Conservation (phyloP, 2,329 filamentous ascomycete species). For the Emmonsia crescens region DNA sequence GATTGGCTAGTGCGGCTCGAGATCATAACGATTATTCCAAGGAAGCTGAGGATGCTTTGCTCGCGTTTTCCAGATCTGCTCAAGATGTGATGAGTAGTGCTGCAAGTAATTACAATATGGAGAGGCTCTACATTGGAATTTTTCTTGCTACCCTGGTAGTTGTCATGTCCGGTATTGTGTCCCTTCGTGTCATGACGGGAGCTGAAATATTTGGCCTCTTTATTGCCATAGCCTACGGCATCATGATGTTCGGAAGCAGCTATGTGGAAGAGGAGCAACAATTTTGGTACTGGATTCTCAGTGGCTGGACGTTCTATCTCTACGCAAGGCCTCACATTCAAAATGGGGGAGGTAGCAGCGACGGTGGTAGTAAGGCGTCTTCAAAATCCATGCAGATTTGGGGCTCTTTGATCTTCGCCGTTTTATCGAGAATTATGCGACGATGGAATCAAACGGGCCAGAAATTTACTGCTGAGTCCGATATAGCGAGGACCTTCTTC, state of each 20-base stretch:
- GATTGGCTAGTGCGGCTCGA: constrained; percentile 13
- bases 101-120: constrained; percentile 81
- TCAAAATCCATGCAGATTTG: background rate
- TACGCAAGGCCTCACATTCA: constrained; percentile 27
- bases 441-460: constrained; percentile 97
- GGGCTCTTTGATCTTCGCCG: constrained; percentile 40
- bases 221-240: constrained; percentile 54
- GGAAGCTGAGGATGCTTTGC: constrained; percentile 19
- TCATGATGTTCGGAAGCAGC: constrained; percentile 96
- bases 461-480: constrained; percentile 83
- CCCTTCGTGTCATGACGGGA: constrained; percentile 21
- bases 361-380: background rate
- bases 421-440: constrained; percentile 54
- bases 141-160: constrained; percentile 34
- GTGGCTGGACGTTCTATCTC: constrained; percentile 39
- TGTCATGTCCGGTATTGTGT: constrained; percentile 24
- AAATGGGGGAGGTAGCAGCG: background rate
- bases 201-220: constrained; percentile 34
- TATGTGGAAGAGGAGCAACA: constrained; percentile 98
- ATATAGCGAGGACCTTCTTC: constrained; percentile 67
- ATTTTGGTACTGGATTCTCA: constrained; percentile 88
- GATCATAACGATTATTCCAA: constrained; percentile 5
- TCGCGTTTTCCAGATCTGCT: constrained; percentile 56
- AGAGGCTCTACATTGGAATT: constrained; percentile 31
- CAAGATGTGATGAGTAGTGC: constrained; percentile 77